phyloP scores from a whole-genome alignment of 257 asterid genomes.

The Scutellaria minor region DNA sequence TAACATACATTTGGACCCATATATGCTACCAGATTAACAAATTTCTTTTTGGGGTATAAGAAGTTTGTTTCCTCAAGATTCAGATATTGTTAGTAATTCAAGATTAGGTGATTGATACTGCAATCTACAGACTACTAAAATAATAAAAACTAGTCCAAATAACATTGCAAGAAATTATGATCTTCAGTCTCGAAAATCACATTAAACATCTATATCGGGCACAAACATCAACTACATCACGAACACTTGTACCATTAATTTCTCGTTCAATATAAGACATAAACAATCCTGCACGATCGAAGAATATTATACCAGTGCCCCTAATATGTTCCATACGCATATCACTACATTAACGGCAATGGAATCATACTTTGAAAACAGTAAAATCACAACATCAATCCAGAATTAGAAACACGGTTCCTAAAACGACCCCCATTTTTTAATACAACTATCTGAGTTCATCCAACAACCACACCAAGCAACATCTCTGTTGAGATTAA shows the following conservation, averaged over 20 bases:
- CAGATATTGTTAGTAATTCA: not conserved
- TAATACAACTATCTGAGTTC: not conserved
- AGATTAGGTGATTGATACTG: not conserved
- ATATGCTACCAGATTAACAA: not conserved
- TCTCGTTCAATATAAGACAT: no score
- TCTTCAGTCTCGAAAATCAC: not conserved
- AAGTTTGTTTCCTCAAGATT: conserved; percentile 12
- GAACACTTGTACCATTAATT: not conserved
- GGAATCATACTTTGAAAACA: not conserved
- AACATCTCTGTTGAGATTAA: not conserved
- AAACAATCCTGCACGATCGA: no score
- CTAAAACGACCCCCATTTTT: not conserved
- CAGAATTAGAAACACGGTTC: not conserved
- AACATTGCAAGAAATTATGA: not conserved
- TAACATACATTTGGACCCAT: not conserved
- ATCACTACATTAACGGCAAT: not conserved
- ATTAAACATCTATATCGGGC: not conserved
- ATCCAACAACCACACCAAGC: not conserved
- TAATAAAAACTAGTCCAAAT: no score
- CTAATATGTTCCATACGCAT: not conserved
- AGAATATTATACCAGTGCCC: not conserved
- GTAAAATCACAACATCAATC: not conserved
- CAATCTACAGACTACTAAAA: no score
- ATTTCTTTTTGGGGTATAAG: not conserved
- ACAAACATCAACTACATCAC: not conserved